Evolutionary conservation across 2,329 filamentous ascomycete species (phyloP), one percentile per base, ranked within the genome.

Genomic region (Gremmenia infestans): DNA sequence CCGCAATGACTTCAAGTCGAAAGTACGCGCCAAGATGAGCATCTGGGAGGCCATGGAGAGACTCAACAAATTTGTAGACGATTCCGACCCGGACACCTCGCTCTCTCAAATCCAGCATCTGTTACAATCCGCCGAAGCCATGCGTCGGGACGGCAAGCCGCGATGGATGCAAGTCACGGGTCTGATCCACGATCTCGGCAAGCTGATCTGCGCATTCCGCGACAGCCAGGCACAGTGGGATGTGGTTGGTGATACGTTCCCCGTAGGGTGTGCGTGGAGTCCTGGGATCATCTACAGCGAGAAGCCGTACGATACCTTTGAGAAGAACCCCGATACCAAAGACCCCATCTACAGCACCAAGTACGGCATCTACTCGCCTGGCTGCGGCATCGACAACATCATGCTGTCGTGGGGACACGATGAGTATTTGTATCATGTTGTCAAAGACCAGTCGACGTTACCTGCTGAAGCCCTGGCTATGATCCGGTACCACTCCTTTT

Each of bases 21-120:
- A 85, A 59, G 81, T 81, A 2, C 83, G 88, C n/a, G 67, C 67
- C 42, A 80, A 88, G 72, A 90, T 96, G 88, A 88, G 86, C 59
- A 80, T 96, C 71, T 96, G 91, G 91, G 79, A 95, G 71, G 91
- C 91, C 22, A 94, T 96, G 75, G 89, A 95, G 81, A 92, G 91
- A 74, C 86, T 96, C 68, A 90, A 96, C 80, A 91, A 87, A 0
- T 81, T 96, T 52, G 88, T 96, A 71, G 91, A 96, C 74, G 89
- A 95, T 73, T 91, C 87, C 17, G 91, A 96, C 75, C 91, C 91
- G 1, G 91, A 96, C 75, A 96, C 91, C 47, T 84, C 82, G 48
- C 85, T 96, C 60, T 87, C 85, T 25, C 91, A 96, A 76, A 95
- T 96, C 70, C 88, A 95, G 73, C 91, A 96, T 73, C 80, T 96